A percentile compares a stretch with the other conserved stretches of the same genome.
phyloP scores from a whole-genome alignment of 1,284 basidiomycete species.

The Irpex sp. region DNA sequence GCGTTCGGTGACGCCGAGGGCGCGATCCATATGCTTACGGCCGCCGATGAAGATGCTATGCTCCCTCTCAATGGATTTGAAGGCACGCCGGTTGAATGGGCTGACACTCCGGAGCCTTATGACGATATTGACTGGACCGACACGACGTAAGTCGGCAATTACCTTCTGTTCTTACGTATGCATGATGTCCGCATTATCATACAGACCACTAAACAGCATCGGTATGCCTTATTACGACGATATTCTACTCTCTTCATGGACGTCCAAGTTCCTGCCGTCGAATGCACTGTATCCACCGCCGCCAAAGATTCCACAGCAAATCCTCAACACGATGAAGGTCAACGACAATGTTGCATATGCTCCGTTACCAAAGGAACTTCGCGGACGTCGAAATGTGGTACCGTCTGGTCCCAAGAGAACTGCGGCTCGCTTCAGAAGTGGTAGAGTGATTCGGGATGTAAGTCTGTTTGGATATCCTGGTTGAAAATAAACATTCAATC shows the following conservation, averaged over 20 bases:
- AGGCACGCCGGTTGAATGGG: conserved; percentile 80
- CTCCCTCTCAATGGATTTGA: conserved; percentile 86
- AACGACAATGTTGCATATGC: conserved; percentile 91
- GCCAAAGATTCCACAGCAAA: conserved; percentile 71
- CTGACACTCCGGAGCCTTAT: conserved; percentile 66
- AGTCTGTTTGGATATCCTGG: background rate
- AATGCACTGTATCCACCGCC: conserved; percentile 56
- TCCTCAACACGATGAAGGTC: conserved; percentile 74
- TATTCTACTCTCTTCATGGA: conserved; percentile 79
- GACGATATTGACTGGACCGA: conserved; percentile 79
- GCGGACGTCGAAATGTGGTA: conserved; percentile 78
- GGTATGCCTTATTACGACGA: conserved; percentile 87
- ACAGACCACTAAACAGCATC: conserved; percentile 81
- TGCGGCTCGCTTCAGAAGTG: conserved; percentile 79
- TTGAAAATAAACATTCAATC: background rate
- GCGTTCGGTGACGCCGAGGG: conserved; percentile 92
- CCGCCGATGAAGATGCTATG: conserved; percentile 57
- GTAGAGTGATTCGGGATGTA: conserved; percentile 36
- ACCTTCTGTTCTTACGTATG: background rate
- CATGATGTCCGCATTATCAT: background rate
- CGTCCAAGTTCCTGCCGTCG: conserved; percentile 43
- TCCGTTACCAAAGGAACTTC: conserved; percentile 74
- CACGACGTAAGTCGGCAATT: background rate
- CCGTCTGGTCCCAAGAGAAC: conserved; percentile 41
- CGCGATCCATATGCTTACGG: conserved; percentile 79